Percentiles rank a stretch among this genome's conserved stretches.
Evolutionary conservation across 129 eudicot species (phyloP).

Genomic region (Mikania micrantha): DNA sequence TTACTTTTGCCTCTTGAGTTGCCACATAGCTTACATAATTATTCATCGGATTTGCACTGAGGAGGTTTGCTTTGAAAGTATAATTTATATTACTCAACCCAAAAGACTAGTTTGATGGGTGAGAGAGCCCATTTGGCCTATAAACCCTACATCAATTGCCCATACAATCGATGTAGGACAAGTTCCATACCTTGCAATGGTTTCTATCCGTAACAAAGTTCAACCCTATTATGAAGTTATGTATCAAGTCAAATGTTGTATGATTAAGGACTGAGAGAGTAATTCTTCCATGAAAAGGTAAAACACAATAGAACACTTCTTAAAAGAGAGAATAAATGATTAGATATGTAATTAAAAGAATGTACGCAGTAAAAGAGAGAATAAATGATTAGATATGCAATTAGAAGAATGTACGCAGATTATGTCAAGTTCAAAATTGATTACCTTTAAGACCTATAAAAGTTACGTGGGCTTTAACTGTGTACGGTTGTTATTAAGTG

Average conservation of each 20-base stretch:
- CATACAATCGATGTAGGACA: no score
- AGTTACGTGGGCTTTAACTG: background rate
- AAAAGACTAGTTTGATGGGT: no score
- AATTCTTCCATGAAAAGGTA: background rate
- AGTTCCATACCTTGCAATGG: no score
- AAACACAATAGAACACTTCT: background rate
- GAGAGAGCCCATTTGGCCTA: no score
- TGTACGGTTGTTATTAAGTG: no score
- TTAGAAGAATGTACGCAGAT: no score
- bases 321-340: background rate
- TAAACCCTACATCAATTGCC: no score
- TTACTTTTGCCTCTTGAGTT: no score
- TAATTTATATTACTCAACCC: background rate
- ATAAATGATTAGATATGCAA: no score
- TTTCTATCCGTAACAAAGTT: no score
- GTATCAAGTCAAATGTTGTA: slow-evolving; percentile 6
- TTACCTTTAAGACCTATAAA: background rate
- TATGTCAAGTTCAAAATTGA: background rate
- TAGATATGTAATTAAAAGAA: background rate
- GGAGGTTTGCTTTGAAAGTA: background rate
- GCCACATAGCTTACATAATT: background rate
- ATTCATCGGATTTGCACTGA: background rate
- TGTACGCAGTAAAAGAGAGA: no score
- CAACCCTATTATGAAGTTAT: background rate
- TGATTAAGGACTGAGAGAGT: background rate